Evolutionary conservation across 1,284 basidiomycete genomes (phyloP), one percentile per base, ranked within the genome.

Genomic region (Malassezia sympodialis): DNA sequence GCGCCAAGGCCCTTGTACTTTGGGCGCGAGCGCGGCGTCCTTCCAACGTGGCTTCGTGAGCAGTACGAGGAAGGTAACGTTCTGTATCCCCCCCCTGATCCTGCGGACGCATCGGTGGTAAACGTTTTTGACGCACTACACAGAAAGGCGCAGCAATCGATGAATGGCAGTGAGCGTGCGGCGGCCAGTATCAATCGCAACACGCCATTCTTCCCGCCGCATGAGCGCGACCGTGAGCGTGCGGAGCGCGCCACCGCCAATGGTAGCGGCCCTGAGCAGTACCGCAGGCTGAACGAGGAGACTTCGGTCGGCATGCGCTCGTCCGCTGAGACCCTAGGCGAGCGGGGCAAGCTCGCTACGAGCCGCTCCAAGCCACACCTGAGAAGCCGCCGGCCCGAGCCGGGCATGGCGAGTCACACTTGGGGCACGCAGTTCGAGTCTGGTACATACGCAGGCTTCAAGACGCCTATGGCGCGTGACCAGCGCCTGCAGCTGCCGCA

Each of bases 21-120:
- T 21, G 40, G 58, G 21, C 60, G 59, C 31, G 60, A 57, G 50
- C 69, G 69, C 42, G 55, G 57, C 1, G 63, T 60, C 0, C 43
- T 73, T 27, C 72, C 72, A 1, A 59, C 63, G 4, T 74, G 72
- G 72, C 56, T 74, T 37, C 64, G 64, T 41, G 72, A 74, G 59
- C 72, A 74, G 49, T 69, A 74, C 37, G 65, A 66, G 53, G 50
- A 72, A 2, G 71, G 67, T n/a, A 63, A 59, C 15, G 61, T 60
- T 19, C 54, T 60, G 12, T 63, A 62, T 24, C 60, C 65, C 10
- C 66, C 62, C 5, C 67, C 65, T 37, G 44, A 42, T 32, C 62
- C 63, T 11, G 59, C 59, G 1, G 62, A 65, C 23, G 40, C 59
- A 3, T 57, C 59, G 1, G 53, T 62, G 21, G 53, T 61, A 5